A percentile compares a stretch with the other conserved stretches of the same genome.
Evolutionary conservation across 257 asterid genomes (phyloP).

Genomic region (Thymus mandschuricus): DNA sequence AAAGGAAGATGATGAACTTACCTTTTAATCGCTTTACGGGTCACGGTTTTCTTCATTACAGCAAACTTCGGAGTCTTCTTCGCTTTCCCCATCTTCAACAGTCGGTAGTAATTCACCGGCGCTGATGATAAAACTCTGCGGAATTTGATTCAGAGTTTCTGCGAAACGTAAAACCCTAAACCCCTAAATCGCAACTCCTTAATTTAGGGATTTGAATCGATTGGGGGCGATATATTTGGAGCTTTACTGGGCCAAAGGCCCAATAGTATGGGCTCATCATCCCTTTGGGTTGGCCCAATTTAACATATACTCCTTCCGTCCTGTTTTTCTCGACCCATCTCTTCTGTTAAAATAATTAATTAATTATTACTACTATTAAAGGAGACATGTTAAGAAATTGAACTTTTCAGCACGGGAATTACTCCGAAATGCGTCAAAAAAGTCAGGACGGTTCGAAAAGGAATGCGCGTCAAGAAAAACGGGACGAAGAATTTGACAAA

Average conservation of each 20-base stretch:
- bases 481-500: too few relatives aligned
- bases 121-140: not conserved
- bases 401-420: too few relatives aligned
- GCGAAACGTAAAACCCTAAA: constrained; percentile 32
- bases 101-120: not conserved
- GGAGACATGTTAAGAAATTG: too few relatives aligned
- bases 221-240: not conserved
- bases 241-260: constrained; percentile 12
- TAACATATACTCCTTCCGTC: too few relatives aligned
- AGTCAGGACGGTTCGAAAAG: too few relatives aligned
- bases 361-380: too few relatives aligned
- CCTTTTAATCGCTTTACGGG: constrained; percentile 80
- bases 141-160: not conserved
- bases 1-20: constrained; percentile 29
- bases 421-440: too few relatives aligned
- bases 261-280: not conserved
- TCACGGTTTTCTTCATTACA: constrained; percentile 77
- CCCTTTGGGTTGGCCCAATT: too few relatives aligned
- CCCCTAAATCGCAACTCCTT: not conserved
- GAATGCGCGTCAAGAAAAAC: too few relatives aligned
- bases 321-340: too few relatives aligned
- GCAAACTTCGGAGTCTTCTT: constrained; percentile 87
- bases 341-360: too few relatives aligned
- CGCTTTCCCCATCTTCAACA: constrained; percentile 80
- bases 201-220: not conserved